These are phyloP conservation scores for Fusarium neocosmosporiellum DNA, from an alignment of 2,329 filamentous ascomycete genomes.

Conservation along the genomic window DNA sequence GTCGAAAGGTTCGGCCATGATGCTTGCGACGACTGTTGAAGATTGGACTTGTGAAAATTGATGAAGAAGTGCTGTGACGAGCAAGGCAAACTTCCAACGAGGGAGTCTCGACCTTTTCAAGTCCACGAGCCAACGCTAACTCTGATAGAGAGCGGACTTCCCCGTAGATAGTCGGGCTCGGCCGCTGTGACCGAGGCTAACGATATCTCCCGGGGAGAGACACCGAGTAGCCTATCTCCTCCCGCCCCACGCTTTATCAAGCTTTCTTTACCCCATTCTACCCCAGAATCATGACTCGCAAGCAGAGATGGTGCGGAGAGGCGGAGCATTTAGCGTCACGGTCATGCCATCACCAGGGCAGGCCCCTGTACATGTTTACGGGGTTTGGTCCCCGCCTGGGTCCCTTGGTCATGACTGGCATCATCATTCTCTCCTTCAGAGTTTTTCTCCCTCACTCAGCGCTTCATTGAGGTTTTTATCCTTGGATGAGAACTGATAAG, in stretches of 20 bases:
- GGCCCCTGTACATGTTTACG: not conserved
- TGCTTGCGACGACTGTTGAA: not conserved
- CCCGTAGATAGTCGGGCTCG: not conserved
- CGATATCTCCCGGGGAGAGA: not conserved
- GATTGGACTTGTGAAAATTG: not conserved
- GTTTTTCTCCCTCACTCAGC: not conserved
- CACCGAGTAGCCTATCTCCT: not conserved
- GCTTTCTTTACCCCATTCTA: not conserved
- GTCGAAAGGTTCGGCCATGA: not conserved
- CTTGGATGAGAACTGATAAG: not conserved
- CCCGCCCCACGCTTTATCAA: not conserved
- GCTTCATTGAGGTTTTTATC: not conserved
- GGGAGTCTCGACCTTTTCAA: not conserved
- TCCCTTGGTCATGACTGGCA: not conserved
- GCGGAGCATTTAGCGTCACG: not conserved
- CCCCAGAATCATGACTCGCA: not conserved
- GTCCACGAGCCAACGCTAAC: not conserved
- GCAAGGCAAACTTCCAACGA: not conserved
- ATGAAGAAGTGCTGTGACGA: not conserved
- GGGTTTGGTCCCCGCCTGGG: not conserved
- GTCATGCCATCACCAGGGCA: not conserved
- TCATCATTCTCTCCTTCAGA: not conserved
- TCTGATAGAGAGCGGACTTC: not conserved
- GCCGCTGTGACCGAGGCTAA: not conserved
- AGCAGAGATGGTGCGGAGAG: not conserved